A percentile compares a stretch with the other conserved stretches of the same genome.
Conservation (phyloP, 768 basidiomycete species). For the Termitomyces sp. region DNA sequence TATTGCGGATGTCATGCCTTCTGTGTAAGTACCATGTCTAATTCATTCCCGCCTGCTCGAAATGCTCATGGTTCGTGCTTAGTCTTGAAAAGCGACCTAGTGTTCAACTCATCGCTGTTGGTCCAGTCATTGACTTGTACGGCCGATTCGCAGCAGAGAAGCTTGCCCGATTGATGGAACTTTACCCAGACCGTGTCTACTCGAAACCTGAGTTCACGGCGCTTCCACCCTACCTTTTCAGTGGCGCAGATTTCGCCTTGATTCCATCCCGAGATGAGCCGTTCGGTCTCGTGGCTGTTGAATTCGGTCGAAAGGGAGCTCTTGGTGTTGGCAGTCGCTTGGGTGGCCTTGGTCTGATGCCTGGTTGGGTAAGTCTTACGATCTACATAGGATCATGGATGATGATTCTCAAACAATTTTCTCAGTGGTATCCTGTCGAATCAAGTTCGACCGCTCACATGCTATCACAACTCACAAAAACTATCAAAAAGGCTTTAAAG, state of each 20-base stretch:
- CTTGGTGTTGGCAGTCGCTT: constrained; percentile 92
- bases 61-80: constrained; percentile 7
- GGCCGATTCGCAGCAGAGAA: constrained; percentile 96
- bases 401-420: not conserved
- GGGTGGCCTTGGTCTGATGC: constrained; percentile 94
- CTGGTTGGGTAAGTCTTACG: constrained; percentile 77
- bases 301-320: constrained; percentile 95
- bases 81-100: constrained; percentile 82
- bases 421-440: constrained; percentile 95
- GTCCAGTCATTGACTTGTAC: constrained; percentile 93
- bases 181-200: constrained; percentile 89
- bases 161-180: constrained; percentile 86
- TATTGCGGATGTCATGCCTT: constrained; percentile 93
- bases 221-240: constrained; percentile 88
- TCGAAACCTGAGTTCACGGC: constrained; percentile 98
- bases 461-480: constrained; percentile 91
- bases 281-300: constrained; percentile 93
- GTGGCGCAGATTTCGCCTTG: constrained; percentile 91
- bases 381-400: not conserved
- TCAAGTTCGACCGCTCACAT: constrained; percentile 90
- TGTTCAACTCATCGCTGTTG: constrained; percentile 85
- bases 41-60: not conserved
- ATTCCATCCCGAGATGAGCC: constrained; percentile 97
- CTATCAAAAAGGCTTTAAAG: constrained; percentile 90
- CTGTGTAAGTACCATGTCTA: constrained; percentile 47